A percentile compares a stretch with the other conserved stretches of the same genome.
These are phyloP conservation scores for Nissolia schottii DNA, from an alignment of 306 rosid genomes.

Conservation along the genomic window DNA sequence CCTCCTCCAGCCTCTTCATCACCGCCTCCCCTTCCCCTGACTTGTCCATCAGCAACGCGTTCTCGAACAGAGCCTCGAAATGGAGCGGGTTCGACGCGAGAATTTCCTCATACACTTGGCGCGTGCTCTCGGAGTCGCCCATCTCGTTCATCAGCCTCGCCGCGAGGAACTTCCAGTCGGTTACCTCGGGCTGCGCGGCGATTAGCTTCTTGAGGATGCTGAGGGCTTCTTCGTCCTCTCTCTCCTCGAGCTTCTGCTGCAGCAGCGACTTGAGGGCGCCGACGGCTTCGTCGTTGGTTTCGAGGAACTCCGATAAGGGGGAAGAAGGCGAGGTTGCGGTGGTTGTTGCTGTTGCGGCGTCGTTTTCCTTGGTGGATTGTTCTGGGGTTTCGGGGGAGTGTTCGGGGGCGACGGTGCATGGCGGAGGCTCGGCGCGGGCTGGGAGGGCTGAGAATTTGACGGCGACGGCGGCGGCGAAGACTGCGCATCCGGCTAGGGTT, in stretches of 20 bases:
- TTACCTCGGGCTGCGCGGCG: slow-evolving; percentile 54
- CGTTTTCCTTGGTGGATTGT: slow-evolving; percentile 1
- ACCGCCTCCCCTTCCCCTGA: slow-evolving; percentile 70
- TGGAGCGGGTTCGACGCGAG: slow-evolving; percentile 50
- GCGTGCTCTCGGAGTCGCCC: slow-evolving; percentile 50
- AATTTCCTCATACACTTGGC: slow-evolving; percentile 60
- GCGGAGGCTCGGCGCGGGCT: slow-evolving; percentile 64
- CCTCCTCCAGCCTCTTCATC: slow-evolving; percentile 60
- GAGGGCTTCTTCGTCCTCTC: slow-evolving; percentile 72
- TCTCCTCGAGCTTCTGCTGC: slow-evolving; percentile 71
- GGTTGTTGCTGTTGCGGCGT: neutral
- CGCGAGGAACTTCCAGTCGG: slow-evolving; percentile 75
- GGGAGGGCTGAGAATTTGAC: slow-evolving; percentile 43
- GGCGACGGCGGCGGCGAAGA: slow-evolving; percentile 49
- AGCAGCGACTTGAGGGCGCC: slow-evolving; percentile 66
- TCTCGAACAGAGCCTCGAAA: slow-evolving; percentile 82
- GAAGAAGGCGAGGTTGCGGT: slow-evolving; percentile 8
- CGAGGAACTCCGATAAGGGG: slow-evolving; percentile 56
- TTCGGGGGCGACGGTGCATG: slow-evolving; percentile 27
- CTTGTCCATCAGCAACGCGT: slow-evolving; percentile 80
- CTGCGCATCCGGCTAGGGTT: slow-evolving; percentile 50
- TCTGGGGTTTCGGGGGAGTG: slow-evolving; percentile 20
- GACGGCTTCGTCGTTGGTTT: slow-evolving; percentile 51
- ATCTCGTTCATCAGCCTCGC: slow-evolving; percentile 53
- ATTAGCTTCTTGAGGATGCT: slow-evolving; percentile 48